Conservation (phyloP, 228 moss, liverwort and hornwort species). For the Sphagnum fallax region DNA sequence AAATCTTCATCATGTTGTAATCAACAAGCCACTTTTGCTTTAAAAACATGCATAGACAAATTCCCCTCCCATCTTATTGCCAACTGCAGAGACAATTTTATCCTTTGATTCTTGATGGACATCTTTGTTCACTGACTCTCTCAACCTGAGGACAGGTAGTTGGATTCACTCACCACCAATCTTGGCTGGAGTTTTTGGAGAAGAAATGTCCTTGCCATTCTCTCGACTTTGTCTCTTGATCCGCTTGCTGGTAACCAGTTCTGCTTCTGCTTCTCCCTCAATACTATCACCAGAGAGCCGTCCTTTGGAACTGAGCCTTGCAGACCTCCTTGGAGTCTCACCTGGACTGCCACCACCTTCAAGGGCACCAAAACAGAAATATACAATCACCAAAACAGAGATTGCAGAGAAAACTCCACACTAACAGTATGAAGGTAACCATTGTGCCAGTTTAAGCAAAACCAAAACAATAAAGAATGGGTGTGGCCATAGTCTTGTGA, state of each 20-base stretch:
- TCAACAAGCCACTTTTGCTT: neutral
- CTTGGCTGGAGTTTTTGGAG: constrained; percentile 8
- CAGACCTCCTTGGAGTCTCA: constrained; percentile 48
- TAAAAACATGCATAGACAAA: neutral
- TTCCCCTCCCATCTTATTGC: neutral
- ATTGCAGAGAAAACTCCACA: too few relatives aligned
- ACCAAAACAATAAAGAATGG: too few relatives aligned
- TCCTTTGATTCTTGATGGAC: too few relatives aligned
- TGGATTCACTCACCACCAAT: constrained; percentile 9
- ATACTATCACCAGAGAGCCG: constrained; percentile 32
- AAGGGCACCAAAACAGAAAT: too few relatives aligned
- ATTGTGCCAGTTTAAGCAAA: too few relatives aligned
- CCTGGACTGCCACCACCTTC: constrained; percentile 6
- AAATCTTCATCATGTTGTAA: neutral
- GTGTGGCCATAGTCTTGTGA: too few relatives aligned
- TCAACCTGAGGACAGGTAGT: neutral
- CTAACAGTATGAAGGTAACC: too few relatives aligned
- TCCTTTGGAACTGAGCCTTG: constrained; percentile 47
- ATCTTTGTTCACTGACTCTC: too few relatives aligned
- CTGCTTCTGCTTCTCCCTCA: constrained; percentile 26
- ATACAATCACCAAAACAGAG: too few relatives aligned
- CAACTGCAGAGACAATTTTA: too few relatives aligned
- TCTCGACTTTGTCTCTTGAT: constrained; percentile 20
- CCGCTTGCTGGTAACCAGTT: constrained; percentile 12
- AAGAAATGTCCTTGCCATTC: constrained; percentile 12